phyloP scores from a whole-genome alignment of 2,329 filamentous ascomycete genomes.

The Lachnellula arida region DNA sequence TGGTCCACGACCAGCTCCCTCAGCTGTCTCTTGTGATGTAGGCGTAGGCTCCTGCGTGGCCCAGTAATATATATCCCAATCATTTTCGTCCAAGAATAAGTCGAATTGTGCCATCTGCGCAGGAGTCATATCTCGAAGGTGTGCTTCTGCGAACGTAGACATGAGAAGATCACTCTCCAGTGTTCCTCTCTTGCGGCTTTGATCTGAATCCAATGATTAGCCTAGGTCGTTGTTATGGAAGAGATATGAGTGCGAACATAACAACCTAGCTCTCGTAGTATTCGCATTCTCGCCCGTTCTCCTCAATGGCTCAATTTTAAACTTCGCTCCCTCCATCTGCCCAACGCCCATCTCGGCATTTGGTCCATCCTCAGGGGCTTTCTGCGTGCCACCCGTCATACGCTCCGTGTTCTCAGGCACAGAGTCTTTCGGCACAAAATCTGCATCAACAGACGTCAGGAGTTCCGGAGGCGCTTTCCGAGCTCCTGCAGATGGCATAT shows the following conservation, averaged over 20 bases:
- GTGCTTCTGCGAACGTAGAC: conserved; percentile 83
- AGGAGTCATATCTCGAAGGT: conserved; percentile 69
- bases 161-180: conserved; percentile 94
- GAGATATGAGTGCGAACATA: conserved; percentile 42
- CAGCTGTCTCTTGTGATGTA: conserved; percentile 52
- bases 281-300: conserved; percentile 75
- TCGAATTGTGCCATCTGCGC: conserved; percentile 81
- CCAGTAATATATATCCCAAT: conserved; percentile 99
- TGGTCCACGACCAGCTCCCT: conserved; percentile 42
- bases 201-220: conserved; percentile 54
- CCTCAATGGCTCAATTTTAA: conserved; percentile 85
- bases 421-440: conserved; percentile 54
- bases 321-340: conserved; percentile 80
- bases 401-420: conserved; percentile 58
- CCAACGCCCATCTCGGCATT: conserved; percentile 68
- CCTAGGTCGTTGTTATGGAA: background rate
- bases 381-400: conserved; percentile 61
- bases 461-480: conserved; percentile 56
- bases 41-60: conserved; percentile 75
- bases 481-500: conserved; percentile 55
- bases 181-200: conserved; percentile 92
- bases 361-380: conserved; percentile 40
- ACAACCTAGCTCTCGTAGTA: conserved; percentile 84
- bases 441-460: conserved; percentile 49
- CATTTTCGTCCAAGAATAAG: conserved; percentile 93